Evolutionary conservation across 768 basidiomycete genomes (phyloP), one percentile per base, ranked within the genome.

Genomic region (Pseudohyphozyma bogoriensis): DNA sequence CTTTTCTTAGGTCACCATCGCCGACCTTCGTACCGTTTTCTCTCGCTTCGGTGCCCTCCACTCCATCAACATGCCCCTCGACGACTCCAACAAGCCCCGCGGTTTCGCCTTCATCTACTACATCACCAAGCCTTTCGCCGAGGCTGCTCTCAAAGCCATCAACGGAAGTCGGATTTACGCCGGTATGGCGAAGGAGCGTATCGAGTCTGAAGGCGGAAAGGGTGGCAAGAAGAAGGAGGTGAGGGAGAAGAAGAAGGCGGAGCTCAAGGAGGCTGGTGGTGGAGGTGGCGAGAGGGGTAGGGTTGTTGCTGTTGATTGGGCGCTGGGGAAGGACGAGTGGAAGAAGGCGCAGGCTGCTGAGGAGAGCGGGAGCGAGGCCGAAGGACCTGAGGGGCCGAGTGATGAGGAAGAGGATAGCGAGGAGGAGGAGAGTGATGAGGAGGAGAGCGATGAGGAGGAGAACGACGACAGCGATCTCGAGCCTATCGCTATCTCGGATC

Each of bases 21-120:
- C 86, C 69, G 91, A 95, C 70, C 76, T 97, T 7, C 83, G 87
- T 53, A 83, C 86, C 0, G 74, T 86, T 3, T 97, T 97, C 77
- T 79, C 92, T 3, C 87, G 87, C 0, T 83, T 85, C 62, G 92
- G 92, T 0, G 85, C 90, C 0, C 84, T 97, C 24, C 78, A 90
- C 72, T 86, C 86, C 1, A 82, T 97, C 64, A 81, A 85, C 61
- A 83, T 93, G 22, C 92, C 90, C 0, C 74, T 76, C 26, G 71
- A 66, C 59, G 69, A 55, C 69, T 70, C 16, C 68, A 71, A 40
- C 46, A 71, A 47, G 67, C 71, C 46, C 64, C 84, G 85, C 67
- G 90, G 92, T 0, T 97, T 93, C 67, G 93, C 90, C 0, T 96
- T 97, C 69, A 84, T 97, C 13, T 93, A 90, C 89, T 90, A 89